Evolutionary conservation across 192 early-diverging fungal genomes (phyloP), one percentile per base, ranked within the genome.

Genomic region (Backusella circina): DNA sequence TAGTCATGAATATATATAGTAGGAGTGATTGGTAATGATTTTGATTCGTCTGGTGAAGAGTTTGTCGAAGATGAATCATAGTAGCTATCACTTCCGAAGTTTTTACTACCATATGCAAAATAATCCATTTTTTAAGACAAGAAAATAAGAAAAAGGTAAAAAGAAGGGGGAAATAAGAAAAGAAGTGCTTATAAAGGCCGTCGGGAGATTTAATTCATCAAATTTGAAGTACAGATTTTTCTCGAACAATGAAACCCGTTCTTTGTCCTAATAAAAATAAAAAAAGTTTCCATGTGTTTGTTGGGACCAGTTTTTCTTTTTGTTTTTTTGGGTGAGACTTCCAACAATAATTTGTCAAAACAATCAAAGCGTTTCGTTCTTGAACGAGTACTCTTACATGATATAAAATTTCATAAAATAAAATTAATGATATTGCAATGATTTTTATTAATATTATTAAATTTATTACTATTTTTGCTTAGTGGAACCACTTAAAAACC

Each of bases 41-140:
- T 67, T n/a, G 31, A 33, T 31, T 41, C 69, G 16, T 44, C 38
- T 31, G 41, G 39, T 31, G 69, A 44, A 47, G 37, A 47, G 12
- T 41, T 26, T 30, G 39, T 28, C 6, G 69, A 41, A 4, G 36
- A 18, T 31, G 23, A 28, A 28, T 61, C 54, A 61, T 61, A 61
- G 9, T 61, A 61, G 23, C 26, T 57, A 47, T n/a, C 18, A 3
- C 23, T 57, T 7, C 9, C 9, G 39, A 31, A 23, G 3, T 67
- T 64, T 54, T 54, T 32, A 67, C 61, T 39, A 18, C 37, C 18
- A 54, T 75, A 75, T 39, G 61, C 67, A 69, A 75, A 75, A 33
- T 77, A 71, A 47, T 77, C 68, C 68, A 71, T 70, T 77, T 77
- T 71, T 18, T 1, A 26, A 26, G 23, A 26, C 8, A 21, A 51